Conservation (phyloP, 441 rosid species). For the Kokia cookei region DNA sequence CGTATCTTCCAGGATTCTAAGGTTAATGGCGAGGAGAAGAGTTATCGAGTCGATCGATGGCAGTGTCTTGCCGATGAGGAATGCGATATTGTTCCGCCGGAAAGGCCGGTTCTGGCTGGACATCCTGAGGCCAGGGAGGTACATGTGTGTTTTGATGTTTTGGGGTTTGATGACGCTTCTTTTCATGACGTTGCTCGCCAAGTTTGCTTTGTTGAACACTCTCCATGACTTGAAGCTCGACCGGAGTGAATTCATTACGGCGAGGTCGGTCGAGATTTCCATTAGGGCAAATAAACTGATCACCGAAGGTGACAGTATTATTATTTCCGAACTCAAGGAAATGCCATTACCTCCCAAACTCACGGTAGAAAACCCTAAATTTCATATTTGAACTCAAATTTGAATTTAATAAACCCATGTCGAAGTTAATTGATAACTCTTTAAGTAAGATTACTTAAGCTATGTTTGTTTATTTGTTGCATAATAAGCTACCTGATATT, state of each 20-base stretch:
- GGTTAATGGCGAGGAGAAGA: conserved; percentile 13
- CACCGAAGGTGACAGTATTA: not conserved
- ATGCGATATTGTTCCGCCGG: not conserved
- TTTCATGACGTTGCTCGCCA: conserved; percentile 10
- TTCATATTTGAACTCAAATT: too few relatives aligned
- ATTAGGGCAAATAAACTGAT: not conserved
- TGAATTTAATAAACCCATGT: too few relatives aligned
- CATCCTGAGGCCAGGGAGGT: conserved; percentile 12
- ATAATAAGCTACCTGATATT: conserved; percentile 28
- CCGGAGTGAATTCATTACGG: not conserved
- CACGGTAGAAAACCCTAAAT: not conserved
- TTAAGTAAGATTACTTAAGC: too few relatives aligned
- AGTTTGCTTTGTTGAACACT: conserved; percentile 9
- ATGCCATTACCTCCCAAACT: not conserved
- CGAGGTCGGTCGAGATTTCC: not conserved
- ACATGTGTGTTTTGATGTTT: conserved; percentile 4
- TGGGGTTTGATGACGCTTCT: conserved; percentile 3
- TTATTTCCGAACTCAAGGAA: not conserved
- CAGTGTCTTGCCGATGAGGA: not conserved
- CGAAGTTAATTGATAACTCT: too few relatives aligned
- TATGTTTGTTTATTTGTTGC: not conserved
- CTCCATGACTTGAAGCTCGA: not conserved
- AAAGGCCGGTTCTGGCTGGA: conserved; percentile 6
- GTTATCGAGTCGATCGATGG: not conserved
- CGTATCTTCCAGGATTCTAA: conserved; percentile 8